phyloP scores from a whole-genome alignment of 345 rosid species.

The Moringa oleifera region DNA sequence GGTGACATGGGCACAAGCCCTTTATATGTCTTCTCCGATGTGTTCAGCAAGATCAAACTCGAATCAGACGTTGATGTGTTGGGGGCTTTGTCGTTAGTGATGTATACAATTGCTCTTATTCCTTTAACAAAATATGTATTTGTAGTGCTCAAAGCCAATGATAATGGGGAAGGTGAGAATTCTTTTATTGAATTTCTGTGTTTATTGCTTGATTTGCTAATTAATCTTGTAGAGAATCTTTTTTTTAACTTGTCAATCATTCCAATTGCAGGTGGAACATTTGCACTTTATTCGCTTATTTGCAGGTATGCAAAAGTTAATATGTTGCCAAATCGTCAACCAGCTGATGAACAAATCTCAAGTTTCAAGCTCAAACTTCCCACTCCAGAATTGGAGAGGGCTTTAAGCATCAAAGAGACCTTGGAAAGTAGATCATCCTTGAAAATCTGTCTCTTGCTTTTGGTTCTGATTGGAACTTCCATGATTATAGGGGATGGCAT shows the following conservation, averaged over 20 bases:
- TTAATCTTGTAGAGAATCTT: neutral
- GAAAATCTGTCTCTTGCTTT: slow-evolving; percentile 68
- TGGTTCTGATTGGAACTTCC: slow-evolving; percentile 96
- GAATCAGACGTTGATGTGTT: slow-evolving; percentile 78
- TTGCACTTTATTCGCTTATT: slow-evolving; percentile 85
- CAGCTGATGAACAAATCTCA: slow-evolving; percentile 86
- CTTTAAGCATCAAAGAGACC: slow-evolving; percentile 68
- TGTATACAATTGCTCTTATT: slow-evolving; percentile 88
- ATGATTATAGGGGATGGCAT: slow-evolving; percentile 97
- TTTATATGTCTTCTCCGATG: slow-evolving; percentile 86
- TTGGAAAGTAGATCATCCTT: slow-evolving; percentile 63
- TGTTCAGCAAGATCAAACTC: slow-evolving; percentile 83
- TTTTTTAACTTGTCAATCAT: slow-evolving; percentile 14
- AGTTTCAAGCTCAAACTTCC: slow-evolving; percentile 90
- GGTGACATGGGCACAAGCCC: slow-evolving; percentile 99
- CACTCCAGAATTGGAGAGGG: slow-evolving; percentile 90
- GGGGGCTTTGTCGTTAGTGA: slow-evolving; percentile 88
- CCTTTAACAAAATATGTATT: slow-evolving; percentile 88
- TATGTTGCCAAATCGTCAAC: slow-evolving; percentile 89
- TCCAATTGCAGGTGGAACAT: slow-evolving; percentile 82
- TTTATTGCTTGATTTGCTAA: neutral
- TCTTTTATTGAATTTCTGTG: neutral
- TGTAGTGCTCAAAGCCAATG: slow-evolving; percentile 96
- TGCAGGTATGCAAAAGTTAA: slow-evolving; percentile 87
- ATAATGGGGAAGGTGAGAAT: slow-evolving; percentile 81